Evolutionary conservation across 352 stramenopile species (phyloP), one percentile per base, ranked within the genome.

Genomic region (Globisporangium ultimum): DNA sequence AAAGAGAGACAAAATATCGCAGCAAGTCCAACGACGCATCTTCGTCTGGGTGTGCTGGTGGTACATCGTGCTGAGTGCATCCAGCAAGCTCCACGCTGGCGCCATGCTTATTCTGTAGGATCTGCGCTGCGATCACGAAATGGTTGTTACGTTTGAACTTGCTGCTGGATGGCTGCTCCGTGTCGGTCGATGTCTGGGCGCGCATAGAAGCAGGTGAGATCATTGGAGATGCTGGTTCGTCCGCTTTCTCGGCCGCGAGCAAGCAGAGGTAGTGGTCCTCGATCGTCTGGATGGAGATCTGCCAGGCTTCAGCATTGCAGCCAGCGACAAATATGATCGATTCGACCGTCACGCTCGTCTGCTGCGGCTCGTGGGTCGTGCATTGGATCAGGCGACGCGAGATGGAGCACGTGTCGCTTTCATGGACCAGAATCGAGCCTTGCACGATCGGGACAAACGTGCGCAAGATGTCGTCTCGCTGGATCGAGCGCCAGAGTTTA

Each of bases 401-500:
- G 2, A 80, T 49, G 5, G 66, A 74, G n/a, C 47, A 60, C 5
- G 73, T 53, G 3, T 55, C 53, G 18, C 66, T 54, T 46, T 80
- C 65, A 21, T 76, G 64, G 0, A 72, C 68, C 9, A 72, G 48
- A 14, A 65, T 70, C 1, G 72, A 79, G 22, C 88, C 79, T 36
- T 80, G 71, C 15, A 89, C 62, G 3, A 84, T 43, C 3, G 79
- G 76, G 7, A 78, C 54, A 50, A 88, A 91, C 0, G 76, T 86
- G 14, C 78, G 79, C 11, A 88, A 60, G 8, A 91, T 71, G 60
- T 89, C 79, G 41, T 91, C 82, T 5, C 60, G 57, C 54, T 85
- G 69, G 2, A 89, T 28, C 6, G 72, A 78, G 14, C 62, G 63
- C 79, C 79, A 89, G 14, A 91, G 32, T 14, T 74, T 69, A 6